Evolutionary conservation across 169 alveolate species (phyloP).

Genomic region (Besnoitia besnoiti): DNA sequence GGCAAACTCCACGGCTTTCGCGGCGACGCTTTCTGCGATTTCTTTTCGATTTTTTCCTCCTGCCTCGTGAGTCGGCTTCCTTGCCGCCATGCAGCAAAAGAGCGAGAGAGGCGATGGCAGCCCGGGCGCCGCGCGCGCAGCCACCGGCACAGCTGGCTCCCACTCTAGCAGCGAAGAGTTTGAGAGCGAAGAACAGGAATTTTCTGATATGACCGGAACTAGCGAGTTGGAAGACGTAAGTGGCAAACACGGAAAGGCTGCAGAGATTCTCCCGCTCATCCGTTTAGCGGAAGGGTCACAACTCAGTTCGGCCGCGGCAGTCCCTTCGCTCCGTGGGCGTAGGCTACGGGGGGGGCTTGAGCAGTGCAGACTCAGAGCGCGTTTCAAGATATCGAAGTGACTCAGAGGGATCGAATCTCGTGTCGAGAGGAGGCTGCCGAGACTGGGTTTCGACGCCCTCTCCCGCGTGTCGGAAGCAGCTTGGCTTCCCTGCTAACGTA

Average conservation of each 20-base stretch:
- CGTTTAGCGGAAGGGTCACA: neutral
- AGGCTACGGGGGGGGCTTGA: too few species aligned
- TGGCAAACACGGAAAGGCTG: neutral
- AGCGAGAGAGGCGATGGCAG: neutral
- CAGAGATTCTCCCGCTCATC: neutral
- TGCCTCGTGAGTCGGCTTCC: neutral
- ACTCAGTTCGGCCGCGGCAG: neutral
- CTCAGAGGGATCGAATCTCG: too few species aligned
- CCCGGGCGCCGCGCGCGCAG: neutral
- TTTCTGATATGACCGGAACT: constrained; percentile 12
- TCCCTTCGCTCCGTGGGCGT: too few species aligned
- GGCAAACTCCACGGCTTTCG: too few species aligned
- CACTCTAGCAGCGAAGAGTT: constrained; percentile 19
- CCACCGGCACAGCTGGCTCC: neutral
- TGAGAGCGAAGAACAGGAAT: constrained; percentile 25
- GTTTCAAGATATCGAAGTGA: too few species aligned
- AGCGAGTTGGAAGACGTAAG: constrained; percentile 30
- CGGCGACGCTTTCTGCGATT: too few species aligned
- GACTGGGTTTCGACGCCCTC: too few species aligned
- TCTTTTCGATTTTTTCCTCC: neutral
- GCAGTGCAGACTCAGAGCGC: too few species aligned
- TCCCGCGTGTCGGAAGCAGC: too few species aligned
- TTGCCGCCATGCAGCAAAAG: constrained; percentile 12
- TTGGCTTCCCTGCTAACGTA: too few species aligned
- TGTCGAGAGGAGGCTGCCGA: too few species aligned